Percentiles rank a stretch among this genome's conserved stretches.
phyloP scores from a whole-genome alignment of 495 filamentous ascomycete species.

The Viridothelium virens region DNA sequence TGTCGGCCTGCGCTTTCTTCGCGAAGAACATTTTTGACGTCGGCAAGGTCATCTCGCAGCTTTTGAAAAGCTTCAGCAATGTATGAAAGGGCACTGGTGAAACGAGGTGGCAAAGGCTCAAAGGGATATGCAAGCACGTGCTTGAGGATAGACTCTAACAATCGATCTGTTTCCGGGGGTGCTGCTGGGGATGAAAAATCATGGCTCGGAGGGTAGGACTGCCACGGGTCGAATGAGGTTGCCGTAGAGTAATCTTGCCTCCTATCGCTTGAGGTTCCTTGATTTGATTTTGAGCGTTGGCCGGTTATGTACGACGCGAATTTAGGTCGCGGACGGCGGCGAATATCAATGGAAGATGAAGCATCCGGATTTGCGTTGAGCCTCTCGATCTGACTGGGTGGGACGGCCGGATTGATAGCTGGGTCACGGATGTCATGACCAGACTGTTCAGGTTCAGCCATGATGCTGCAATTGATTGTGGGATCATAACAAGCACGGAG shows the following conservation, averaged over 20 bases:
- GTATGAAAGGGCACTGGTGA: conserved; percentile 28
- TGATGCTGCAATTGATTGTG: neutral
- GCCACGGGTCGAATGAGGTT: neutral
- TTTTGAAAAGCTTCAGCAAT: conserved; percentile 32
- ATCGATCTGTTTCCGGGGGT: neutral
- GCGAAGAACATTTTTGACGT: conserved; percentile 15
- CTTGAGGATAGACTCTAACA: neutral
- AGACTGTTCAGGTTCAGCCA: neutral
- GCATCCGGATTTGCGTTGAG: neutral
- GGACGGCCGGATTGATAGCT: neutral
- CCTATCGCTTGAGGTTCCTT: neutral
- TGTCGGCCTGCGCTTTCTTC: conserved; percentile 14
- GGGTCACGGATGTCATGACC: neutral
- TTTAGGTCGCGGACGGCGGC: neutral
- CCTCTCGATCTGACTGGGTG: neutral
- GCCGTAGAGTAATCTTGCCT: neutral
- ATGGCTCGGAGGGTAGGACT: neutral
- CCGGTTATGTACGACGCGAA: neutral
- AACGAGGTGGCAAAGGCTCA: conserved; percentile 23
- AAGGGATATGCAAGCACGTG: conserved; percentile 16
- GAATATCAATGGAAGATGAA: neutral
- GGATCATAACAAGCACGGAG: neutral
- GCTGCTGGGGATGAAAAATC: neutral
- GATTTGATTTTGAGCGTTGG: neutral
- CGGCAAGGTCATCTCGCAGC: conserved; percentile 23